These are phyloP conservation scores for Rhododendron williamsianum DNA, from an alignment of 148 eudicot species.

Conservation along the genomic window DNA sequence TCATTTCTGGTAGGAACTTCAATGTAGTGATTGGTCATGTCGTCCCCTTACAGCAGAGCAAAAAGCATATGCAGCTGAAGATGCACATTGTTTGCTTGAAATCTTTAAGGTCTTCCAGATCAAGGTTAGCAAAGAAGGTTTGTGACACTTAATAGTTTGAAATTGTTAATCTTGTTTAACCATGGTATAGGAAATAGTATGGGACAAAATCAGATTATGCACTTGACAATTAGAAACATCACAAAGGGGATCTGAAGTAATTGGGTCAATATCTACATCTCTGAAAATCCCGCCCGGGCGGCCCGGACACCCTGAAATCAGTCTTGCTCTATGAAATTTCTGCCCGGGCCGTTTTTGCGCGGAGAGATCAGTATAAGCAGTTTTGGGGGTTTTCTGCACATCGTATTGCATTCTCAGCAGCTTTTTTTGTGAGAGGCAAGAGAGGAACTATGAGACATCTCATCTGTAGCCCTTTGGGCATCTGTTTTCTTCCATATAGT, in stretches of 20 bases:
- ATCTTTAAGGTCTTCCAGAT: conserved; percentile 63
- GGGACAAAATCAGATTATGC: neutral
- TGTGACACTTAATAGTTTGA: conserved; percentile 22
- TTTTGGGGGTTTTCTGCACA: neutral
- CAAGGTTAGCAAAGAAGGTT: conserved; percentile 66
- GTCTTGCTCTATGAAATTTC: neutral
- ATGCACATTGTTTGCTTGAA: conserved; percentile 82
- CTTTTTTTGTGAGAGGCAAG: neutral
- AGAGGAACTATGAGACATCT: neutral
- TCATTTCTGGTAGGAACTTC: conserved; percentile 63
- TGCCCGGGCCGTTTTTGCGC: neutral
- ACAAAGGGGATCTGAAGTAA: neutral
- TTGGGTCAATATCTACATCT: neutral
- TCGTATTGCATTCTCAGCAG: neutral
- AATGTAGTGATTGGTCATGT: conserved; percentile 97
- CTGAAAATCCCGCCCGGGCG: neutral
- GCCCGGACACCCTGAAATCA: neutral
- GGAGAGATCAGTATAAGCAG: neutral
- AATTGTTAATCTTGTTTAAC: neutral
- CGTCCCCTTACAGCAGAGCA: conserved; percentile 94
- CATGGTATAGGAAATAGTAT: neutral
- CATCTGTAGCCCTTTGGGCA: neutral
- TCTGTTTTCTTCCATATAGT: neutral
- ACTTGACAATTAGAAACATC: neutral
- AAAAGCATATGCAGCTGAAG: conserved; percentile 80